A percentile compares a stretch with the other conserved stretches of the same genome.
phyloP scores from a whole-genome alignment of 2,329 filamentous ascomycete genomes.

The Helotiales sp. region DNA sequence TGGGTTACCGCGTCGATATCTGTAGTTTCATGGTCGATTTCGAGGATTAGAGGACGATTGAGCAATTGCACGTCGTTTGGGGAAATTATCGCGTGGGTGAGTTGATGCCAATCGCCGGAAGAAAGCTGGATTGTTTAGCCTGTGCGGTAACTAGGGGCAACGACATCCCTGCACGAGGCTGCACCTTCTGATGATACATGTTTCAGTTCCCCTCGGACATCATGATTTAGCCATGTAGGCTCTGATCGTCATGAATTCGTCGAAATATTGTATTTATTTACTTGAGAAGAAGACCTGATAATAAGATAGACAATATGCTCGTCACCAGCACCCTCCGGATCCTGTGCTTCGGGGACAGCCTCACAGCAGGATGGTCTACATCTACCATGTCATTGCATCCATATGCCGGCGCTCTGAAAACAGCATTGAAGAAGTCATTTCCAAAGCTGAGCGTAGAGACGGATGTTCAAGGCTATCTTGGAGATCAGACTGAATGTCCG shows the following conservation, averaged over 20 bases:
- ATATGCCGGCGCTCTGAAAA: conserved; percentile 51
- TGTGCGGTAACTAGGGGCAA: conserved; percentile 1
- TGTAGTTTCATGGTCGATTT: conserved; percentile 29
- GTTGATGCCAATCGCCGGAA: conserved; percentile 3
- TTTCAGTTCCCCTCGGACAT: neutral
- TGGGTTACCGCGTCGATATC: conserved; percentile 20
- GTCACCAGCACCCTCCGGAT: conserved; percentile 24
- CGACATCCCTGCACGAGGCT: conserved; percentile 5
- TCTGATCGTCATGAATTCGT: neutral
- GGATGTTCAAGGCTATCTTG: conserved; percentile 50
- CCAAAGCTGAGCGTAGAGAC: conserved; percentile 42
- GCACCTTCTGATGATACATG: neutral
- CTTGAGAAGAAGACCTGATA: neutral
- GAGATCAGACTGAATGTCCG: conserved; percentile 47
- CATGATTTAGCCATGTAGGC: neutral
- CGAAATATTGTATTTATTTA: neutral
- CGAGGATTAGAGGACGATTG: conserved; percentile 17
- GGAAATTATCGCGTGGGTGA: conserved; percentile 29
- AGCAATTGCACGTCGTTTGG: conserved; percentile 29
- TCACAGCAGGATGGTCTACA: conserved; percentile 56
- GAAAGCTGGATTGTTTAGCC: conserved; percentile 10
- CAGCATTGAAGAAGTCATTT: conserved; percentile 48
- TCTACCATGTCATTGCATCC: conserved; percentile 48
- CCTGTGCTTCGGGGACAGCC: conserved; percentile 36
- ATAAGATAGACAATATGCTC: conserved; percentile 16